phyloP scores from a whole-genome alignment of 2,329 filamentous ascomycete species.

The Aspergillus quadrilineatus region DNA sequence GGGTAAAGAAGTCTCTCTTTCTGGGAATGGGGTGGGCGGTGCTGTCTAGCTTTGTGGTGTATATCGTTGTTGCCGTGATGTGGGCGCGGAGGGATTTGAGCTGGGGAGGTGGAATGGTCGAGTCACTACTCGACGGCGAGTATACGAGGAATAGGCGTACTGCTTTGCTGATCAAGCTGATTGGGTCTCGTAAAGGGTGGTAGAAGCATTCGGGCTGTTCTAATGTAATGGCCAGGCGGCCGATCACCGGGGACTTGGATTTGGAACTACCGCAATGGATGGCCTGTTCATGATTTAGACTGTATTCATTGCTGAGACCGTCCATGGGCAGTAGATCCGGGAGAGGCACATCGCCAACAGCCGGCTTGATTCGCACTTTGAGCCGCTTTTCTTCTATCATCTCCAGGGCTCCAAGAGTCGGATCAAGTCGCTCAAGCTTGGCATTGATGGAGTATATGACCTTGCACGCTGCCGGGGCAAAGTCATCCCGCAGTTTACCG shows the following conservation, averaged over 20 bases:
- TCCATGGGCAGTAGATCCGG: background rate
- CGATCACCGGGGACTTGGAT: background rate
- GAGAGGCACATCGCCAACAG: conserved; percentile 2
- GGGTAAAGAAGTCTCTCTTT: conserved; percentile 14
- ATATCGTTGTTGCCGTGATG: conserved; percentile 17
- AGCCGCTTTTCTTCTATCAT: conserved; percentile 12
- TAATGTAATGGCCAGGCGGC: conserved; percentile 5
- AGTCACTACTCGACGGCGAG: background rate
- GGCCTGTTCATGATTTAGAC: conserved; percentile 1
- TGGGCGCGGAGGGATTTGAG: conserved; percentile 17
- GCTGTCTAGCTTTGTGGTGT: conserved; percentile 7
- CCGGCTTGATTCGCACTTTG: conserved; percentile 19
- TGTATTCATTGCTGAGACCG: background rate
- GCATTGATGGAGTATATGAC: conserved; percentile 16
- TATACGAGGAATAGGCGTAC: conserved; percentile 14
- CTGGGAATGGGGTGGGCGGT: conserved; percentile 1
- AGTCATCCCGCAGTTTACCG: conserved; percentile 19
- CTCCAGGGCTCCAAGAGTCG: background rate
- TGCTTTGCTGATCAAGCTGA: conserved; percentile 10
- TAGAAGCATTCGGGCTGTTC: conserved; percentile 13
- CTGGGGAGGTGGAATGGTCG: conserved; percentile 4
- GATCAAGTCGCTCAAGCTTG: conserved; percentile 8
- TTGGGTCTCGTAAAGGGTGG: conserved; percentile 14
- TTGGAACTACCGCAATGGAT: background rate
- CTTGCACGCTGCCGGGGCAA: conserved; percentile 15